Evolutionary conservation across 306 rosid genomes (phyloP).

Genomic region (Ammopiptanthus mongolicus): DNA sequence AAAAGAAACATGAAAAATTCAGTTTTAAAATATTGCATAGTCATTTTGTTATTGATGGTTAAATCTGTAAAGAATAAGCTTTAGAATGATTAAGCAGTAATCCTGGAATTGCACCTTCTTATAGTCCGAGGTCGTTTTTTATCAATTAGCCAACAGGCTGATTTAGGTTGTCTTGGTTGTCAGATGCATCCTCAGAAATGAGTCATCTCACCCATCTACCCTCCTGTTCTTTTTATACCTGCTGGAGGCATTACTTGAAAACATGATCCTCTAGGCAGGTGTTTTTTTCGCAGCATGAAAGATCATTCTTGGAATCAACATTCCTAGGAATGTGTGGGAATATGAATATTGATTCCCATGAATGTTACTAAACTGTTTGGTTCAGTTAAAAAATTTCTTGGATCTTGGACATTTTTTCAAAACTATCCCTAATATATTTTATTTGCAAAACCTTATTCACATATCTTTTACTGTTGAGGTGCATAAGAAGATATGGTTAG

Average conservation of each 20-base stretch:
- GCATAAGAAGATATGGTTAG: neutral
- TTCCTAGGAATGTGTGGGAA: neutral
- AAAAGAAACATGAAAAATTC: neutral
- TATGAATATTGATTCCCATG: neutral
- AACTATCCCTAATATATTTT: neutral
- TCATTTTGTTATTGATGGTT: neutral
- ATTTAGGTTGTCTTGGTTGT: constrained; percentile 24
- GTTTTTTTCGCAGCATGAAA: neutral
- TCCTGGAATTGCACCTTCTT: neutral
- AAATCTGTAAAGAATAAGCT: neutral
- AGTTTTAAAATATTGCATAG: neutral
- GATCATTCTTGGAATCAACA: neutral
- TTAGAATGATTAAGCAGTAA: neutral
- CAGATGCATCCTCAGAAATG: neutral
- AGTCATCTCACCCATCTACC: neutral
- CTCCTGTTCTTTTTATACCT: neutral
- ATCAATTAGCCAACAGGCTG: neutral
- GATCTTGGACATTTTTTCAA: neutral
- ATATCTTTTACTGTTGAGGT: neutral
- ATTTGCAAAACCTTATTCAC: neutral
- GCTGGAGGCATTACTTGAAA: neutral
- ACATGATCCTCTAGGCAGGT: neutral
- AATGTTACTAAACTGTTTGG: neutral
- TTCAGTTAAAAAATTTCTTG: neutral
- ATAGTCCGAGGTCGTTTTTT: neutral